Base-by-base conservation (phyloP, 495 filamentous ascomycete genomes). In the Penicillium robsamsonii region DNA sequence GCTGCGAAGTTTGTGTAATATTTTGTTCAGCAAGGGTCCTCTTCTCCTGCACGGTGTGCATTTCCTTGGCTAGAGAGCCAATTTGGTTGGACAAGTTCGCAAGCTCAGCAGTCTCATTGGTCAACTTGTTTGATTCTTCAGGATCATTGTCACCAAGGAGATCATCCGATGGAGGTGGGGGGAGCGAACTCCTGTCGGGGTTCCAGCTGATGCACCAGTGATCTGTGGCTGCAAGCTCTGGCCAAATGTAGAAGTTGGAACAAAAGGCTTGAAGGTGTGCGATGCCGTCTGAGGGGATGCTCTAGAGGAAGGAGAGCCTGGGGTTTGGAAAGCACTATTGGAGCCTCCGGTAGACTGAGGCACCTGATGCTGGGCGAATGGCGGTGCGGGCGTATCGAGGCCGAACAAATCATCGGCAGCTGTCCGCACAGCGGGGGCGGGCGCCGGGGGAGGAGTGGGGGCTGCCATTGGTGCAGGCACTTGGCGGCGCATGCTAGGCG, bases 41-140 rank as follows among this genome's bases (percentile, higher is more conserved):
- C 71, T 96, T 92, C 37, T 76, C 82, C 65, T 95, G 92, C 5
- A 96, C 86, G 56, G 90, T 90, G 68, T 94, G 88, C 82, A 96
- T 96, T 76, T 98, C 91, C 69, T 88, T 94, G 2, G 91, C 85
- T 53, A 98, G 72, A 7, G 86, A 90, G 6, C 91, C 86, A 54
- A 98, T 88, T 69, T 97, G 93, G 69, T 96, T 97, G 6, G 92
- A 96, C 52, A 98, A 73, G 64, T 98, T 98, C 29, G 92, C 94
- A n/a, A 97, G 79, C 65, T 98, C 94, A 1, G 88, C 86, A 5
- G 91, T 94, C 70, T 98, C 94, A 55, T 84, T 85, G 0, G 85
- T 92, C 45, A 97, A 73, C 65, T 87, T 93, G 67, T 88, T 95
- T 67, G 84, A 91, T 46, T 92, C 82, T 67, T 96, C 92, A 4